phyloP scores from a whole-genome alignment of 257 asterid species.

The Leptodermis oblonga region DNA sequence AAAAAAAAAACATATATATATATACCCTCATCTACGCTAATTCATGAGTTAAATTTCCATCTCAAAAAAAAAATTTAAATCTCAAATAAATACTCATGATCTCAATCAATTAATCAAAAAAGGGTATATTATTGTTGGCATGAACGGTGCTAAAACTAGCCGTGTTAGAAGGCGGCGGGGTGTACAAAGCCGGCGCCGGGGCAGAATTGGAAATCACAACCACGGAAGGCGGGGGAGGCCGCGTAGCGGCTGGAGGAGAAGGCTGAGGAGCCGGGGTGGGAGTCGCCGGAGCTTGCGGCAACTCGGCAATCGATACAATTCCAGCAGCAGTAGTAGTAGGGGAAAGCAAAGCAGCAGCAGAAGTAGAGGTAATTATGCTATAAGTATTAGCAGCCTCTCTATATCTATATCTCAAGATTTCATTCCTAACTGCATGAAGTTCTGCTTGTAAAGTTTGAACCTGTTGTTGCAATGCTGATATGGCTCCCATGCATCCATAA shows the following conservation, averaged over 20 bases:
- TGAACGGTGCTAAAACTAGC: constrained; percentile 46
- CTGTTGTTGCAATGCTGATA: constrained; percentile 76
- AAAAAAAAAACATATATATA: no score
- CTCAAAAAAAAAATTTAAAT: neutral
- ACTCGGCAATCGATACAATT: constrained; percentile 51
- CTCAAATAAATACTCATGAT: neutral
- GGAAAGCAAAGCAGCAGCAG: constrained; percentile 32
- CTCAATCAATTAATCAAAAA: constrained; percentile 34
- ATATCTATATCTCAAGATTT: constrained; percentile 63
- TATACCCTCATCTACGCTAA: constrained; percentile 3
- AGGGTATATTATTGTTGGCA: constrained; percentile 56
- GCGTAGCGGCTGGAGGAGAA: constrained; percentile 23
- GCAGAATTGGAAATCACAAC: constrained; percentile 30
- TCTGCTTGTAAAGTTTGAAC: constrained; percentile 69
- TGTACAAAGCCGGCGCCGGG: constrained; percentile 46
- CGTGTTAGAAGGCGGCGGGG: constrained; percentile 43
- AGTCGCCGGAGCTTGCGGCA: constrained; percentile 70
- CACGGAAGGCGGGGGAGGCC: constrained; percentile 31
- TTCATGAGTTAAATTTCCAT: neutral
- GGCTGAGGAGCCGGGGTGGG: constrained; percentile 44
- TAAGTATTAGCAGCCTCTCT: constrained; percentile 72
- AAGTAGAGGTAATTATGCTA: constrained; percentile 38
- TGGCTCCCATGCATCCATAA: constrained; percentile 96
- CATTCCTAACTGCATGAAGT: constrained; percentile 64
- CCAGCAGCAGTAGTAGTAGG: neutral